Percentiles rank a stretch among this genome's conserved stretches.
Conservation (phyloP, 129 eudicot species). For the sunflower (Helianthus annuus) region DNA sequence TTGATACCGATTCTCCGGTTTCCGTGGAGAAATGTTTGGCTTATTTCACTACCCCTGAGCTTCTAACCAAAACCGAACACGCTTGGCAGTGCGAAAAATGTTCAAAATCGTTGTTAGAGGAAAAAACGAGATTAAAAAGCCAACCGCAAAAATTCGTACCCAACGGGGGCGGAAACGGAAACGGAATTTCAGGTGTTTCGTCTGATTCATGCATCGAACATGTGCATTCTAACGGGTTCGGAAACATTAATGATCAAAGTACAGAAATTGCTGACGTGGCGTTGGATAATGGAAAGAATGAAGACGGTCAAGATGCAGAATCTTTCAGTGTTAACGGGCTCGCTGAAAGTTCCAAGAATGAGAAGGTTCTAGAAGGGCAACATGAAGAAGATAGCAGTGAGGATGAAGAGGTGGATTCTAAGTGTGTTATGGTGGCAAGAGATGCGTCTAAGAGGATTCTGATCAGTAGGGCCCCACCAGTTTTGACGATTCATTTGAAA, state of each 20-base stretch:
- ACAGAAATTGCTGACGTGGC: slow-evolving; percentile 26
- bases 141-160: slow-evolving; percentile 23
- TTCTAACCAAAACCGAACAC: slow-evolving; percentile 72
- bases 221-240: slow-evolving; percentile 5
- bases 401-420: slow-evolving; percentile 48
- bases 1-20: slow-evolving; percentile 77
- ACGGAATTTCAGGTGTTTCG: slow-evolving; percentile 29
- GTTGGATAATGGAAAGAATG: slow-evolving; percentile 32
- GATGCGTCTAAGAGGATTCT: slow-evolving; percentile 86
- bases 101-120: slow-evolving; percentile 51
- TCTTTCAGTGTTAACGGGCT: slow-evolving; percentile 21
- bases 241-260: slow-evolving; percentile 28
- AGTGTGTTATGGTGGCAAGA: slow-evolving; percentile 71
- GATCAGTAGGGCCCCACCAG: slow-evolving; percentile 63
- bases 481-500: slow-evolving; percentile 87
- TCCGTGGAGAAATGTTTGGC: slow-evolving; percentile 85
- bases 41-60: slow-evolving; percentile 77
- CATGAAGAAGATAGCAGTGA: slow-evolving; percentile 48
- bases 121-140: slow-evolving; percentile 37
- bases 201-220: slow-evolving; percentile 23
- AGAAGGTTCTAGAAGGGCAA: slow-evolving; percentile 15
- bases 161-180: slow-evolving; percentile 32
- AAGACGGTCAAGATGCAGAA: slow-evolving; percentile 29
- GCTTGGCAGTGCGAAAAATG: slow-evolving; percentile 96
- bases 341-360: slow-evolving; percentile 25